Base-by-base conservation (phyloP, 2,329 filamentous ascomycete genomes). In the Xylariaceae sp. region DNA sequence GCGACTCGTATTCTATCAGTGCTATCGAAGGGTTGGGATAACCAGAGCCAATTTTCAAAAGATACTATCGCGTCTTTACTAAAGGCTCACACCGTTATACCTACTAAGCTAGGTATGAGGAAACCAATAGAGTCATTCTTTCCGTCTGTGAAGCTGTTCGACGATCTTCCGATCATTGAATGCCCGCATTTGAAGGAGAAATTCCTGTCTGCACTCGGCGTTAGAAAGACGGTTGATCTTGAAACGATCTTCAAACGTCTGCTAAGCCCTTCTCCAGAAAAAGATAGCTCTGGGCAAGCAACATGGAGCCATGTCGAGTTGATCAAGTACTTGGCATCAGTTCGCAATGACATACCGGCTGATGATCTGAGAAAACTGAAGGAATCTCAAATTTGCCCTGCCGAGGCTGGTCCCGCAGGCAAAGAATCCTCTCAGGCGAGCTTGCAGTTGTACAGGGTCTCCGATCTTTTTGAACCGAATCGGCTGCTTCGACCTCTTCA, bases 241-340 rank as follows among this genome's bases (percentile, higher is more conserved):
- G 92, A 92, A 28, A 94, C 96, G 26, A 96, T 99, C 26, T 98
- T 99, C 68, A 89, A 90, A 21, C 85, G 94, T 40, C 82, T 99
- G 39, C 82, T 97, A 64, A 87, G 83, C 48, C 81, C 83, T 14
- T 79, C 86, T 0, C 69, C 78, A 0, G 77, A 81, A 12, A 73
- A 73, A 8, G 78, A 79, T n/a, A 82, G 82, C 23, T 75, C 75
- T 33, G 79, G 78, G 19, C 75, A 78, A 19, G 82, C 82, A 58
- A 87, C 87, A 72, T 96, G 91, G 91, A 97, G 92, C 56, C 94
- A 98, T 71, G 87, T 96, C 59, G 94, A 99, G 71, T 80, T 99
- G 23, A 92, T 99, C 74, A 94, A 92, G 67, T 99, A 99, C 67
- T 83, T 99, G 39, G 86, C 94, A 9, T 96, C 93, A 7, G 95